phyloP scores from a whole-genome alignment of 306 rosid genomes.

The Bauhinia variegata region DNA sequence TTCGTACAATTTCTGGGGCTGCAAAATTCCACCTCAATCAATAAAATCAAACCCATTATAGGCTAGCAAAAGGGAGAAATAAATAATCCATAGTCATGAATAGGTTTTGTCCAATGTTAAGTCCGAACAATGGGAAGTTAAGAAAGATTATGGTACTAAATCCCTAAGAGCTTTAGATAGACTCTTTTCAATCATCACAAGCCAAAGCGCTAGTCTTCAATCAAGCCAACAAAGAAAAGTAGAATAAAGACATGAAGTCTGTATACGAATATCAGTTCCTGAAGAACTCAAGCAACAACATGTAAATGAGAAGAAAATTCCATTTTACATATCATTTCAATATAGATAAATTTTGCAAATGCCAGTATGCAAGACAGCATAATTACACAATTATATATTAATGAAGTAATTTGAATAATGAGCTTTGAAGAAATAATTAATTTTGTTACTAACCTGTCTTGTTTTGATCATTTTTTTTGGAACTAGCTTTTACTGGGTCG shows the following conservation, averaged over 20 bases:
- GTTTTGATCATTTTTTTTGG: slow-evolving; percentile 29
- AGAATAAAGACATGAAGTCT: background rate
- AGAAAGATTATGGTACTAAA: slow-evolving; percentile 6
- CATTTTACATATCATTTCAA: background rate
- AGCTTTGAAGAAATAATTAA: background rate
- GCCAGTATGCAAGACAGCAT: background rate
- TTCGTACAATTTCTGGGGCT: slow-evolving; percentile 53
- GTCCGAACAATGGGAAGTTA: background rate
- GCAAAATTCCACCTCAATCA: slow-evolving; percentile 34
- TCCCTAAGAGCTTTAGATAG: background rate
- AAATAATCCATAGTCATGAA: slow-evolving; percentile 3
- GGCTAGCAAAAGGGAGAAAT: slow-evolving; percentile 29
- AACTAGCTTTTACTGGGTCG: slow-evolving; percentile 30
- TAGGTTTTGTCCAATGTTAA: slow-evolving; percentile 14
- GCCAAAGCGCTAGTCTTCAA: slow-evolving; percentile 21
- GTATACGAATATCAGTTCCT: too few relatives aligned
- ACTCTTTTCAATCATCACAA: slow-evolving; percentile 30
- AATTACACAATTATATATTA: background rate
- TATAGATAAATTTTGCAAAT: background rate
- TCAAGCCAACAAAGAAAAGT: background rate
- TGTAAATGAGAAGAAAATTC: too few relatives aligned
- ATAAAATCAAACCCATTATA: slow-evolving; percentile 22
- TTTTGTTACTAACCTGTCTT: slow-evolving; percentile 49
- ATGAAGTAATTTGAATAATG: background rate
- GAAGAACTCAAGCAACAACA: too few relatives aligned